Evolutionary conservation across 2,329 filamentous ascomycete genomes (phyloP).

Genomic region (Macrophomina tecta): DNA sequence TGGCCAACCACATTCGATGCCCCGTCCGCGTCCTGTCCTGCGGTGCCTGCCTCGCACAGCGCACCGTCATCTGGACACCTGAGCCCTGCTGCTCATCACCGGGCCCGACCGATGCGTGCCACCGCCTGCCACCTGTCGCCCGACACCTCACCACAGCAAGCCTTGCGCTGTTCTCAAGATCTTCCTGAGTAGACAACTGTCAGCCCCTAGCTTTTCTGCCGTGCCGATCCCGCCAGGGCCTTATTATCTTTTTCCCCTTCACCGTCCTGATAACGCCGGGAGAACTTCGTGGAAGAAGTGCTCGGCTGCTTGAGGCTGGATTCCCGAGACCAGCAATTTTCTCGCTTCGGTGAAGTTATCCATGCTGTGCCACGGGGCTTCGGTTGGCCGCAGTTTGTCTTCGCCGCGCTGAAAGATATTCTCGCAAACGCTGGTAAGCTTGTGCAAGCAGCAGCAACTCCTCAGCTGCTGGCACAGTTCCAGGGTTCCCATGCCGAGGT

Average conservation of each 20-base stretch:
- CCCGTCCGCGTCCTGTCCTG: constrained; percentile 3
- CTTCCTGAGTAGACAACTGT: constrained; percentile 5
- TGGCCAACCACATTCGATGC: constrained; percentile 12
- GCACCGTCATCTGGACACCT: constrained; percentile 19
- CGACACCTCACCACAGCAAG: constrained; percentile 23
- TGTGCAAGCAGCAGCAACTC: background rate
- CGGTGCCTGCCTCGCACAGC: constrained; percentile 5
- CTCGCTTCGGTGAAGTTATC: background rate
- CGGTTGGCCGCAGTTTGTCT: background rate
- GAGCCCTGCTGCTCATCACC: constrained; percentile 1
- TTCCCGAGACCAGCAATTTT: background rate
- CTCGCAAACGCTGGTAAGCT: background rate
- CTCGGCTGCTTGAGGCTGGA: background rate
- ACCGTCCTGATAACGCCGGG: background rate
- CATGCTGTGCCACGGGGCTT: background rate
- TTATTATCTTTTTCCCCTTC: background rate
- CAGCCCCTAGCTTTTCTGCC: background rate
- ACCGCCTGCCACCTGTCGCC: constrained; percentile 1
- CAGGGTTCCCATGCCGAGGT: background rate
- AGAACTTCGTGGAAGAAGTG: too few relatives aligned
- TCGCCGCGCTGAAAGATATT: background rate
- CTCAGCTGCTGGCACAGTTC: background rate
- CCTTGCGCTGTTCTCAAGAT: background rate
- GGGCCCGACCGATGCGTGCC: constrained; percentile 4
- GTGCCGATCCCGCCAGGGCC: background rate